Evolutionary conservation across 2,329 filamentous ascomycete species (phyloP).

Genomic region (Pochonia chlamydosporia): DNA sequence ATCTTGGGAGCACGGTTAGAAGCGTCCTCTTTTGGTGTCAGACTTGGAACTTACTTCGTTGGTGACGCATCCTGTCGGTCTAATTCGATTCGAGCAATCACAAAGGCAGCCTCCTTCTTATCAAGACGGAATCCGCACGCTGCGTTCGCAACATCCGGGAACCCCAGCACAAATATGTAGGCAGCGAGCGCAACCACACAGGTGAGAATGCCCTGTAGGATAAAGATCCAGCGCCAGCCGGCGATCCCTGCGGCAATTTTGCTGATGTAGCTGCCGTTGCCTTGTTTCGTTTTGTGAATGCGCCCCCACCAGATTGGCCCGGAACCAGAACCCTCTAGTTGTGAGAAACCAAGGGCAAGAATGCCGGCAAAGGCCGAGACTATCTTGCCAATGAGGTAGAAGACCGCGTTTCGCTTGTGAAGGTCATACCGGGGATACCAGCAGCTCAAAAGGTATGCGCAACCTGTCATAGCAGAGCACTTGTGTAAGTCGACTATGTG

Average conservation of each 20-base stretch:
- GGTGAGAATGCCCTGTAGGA: neutral
- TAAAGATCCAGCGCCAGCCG: constrained; percentile 11
- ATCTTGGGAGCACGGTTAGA: neutral
- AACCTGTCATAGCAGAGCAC: too few species aligned
- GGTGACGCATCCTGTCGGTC: constrained; percentile 1
- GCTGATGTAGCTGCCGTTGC: too few species aligned
- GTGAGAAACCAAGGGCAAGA: neutral
- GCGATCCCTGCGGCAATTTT: neutral
- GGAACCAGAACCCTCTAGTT: neutral
- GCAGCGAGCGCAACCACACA: neutral
- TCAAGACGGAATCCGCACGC: neutral
- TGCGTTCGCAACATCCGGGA: neutral
- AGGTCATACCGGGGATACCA: neutral
- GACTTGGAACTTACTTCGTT: neutral
- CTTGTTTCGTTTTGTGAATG: too few species aligned
- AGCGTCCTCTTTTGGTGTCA: too few species aligned
- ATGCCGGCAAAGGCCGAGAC: neutral
- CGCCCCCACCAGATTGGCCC: too few species aligned
- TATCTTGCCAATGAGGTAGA: neutral
- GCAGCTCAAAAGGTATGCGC: neutral
- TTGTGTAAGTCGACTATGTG: neutral
- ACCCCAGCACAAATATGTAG: neutral
- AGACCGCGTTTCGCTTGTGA: constrained; percentile 9
- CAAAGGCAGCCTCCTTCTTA: neutral
- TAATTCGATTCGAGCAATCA: neutral